Percentiles rank a stretch among this genome's conserved stretches.
Conservation (phyloP, 2,329 filamentous ascomycete genomes). For the Scolecobasidium constrictum region DNA sequence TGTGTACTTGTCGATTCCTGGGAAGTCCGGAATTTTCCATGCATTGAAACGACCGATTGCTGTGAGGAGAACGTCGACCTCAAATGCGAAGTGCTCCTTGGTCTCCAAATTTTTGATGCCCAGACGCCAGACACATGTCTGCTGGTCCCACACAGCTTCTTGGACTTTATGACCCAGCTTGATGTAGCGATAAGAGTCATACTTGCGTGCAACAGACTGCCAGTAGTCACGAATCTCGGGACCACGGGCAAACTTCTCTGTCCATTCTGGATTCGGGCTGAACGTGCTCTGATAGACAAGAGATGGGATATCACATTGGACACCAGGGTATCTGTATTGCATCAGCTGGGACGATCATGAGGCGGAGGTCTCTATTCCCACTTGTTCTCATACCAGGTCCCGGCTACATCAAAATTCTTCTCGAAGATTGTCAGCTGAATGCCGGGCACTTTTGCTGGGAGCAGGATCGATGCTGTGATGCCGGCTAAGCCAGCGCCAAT, state of each 20-base stretch:
- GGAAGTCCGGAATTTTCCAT: constrained; percentile 52
- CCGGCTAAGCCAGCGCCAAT: constrained; percentile 56
- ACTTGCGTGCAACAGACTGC: constrained; percentile 50
- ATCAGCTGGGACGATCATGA: no score
- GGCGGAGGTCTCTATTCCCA: constrained; percentile 54
- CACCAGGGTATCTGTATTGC: no score
- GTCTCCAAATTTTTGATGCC: constrained; percentile 32
- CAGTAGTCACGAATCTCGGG: constrained; percentile 58
- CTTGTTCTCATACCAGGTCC: constrained; percentile 37
- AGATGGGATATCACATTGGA: constrained; percentile 52
- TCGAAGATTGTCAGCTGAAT: constrained; percentile 56
- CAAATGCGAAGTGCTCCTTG: constrained; percentile 39
- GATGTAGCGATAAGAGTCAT: constrained; percentile 51
- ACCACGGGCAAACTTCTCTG: constrained; percentile 55
- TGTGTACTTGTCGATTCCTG: constrained; percentile 44
- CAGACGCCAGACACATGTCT: constrained; percentile 46
- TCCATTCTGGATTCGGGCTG: constrained; percentile 57
- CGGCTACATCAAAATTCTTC: constrained; percentile 56
- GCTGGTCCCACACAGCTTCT: constrained; percentile 44
- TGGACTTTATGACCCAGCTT: constrained; percentile 46
- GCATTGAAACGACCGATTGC: constrained; percentile 57
- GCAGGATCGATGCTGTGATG: constrained; percentile 51
- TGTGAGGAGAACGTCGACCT: constrained; percentile 52
- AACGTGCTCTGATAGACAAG: constrained; percentile 63
- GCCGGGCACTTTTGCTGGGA: constrained; percentile 58